Evolutionary conservation across 2,329 filamentous ascomycete genomes (phyloP), one percentile per base, ranked within the genome.

Genomic region (Delphinella strobiligena): DNA sequence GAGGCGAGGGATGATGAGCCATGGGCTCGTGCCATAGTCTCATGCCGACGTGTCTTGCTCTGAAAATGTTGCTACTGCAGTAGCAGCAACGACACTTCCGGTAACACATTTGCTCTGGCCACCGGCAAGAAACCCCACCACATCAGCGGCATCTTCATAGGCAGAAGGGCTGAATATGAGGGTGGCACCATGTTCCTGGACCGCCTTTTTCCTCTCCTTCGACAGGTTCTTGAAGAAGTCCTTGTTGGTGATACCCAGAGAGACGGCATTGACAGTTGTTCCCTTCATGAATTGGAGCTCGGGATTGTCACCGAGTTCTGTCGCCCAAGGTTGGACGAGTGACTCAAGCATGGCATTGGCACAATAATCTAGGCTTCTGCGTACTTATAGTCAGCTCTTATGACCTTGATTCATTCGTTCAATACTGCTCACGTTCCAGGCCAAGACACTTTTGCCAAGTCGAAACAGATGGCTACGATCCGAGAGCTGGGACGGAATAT

Each of bases 71-170:
- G n/a, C n/a, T n/a, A n/a, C n/a, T n/a, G n/a, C 55, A 42, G 53
- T 54, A 5, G 52, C 54, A 17, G 47, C 42, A 12, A 57, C 47
- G 3, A 55, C 53, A 42, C 50, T 52, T 5, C 54, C 54, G 9
- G 46, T 55, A 16, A 46, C 19, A 51, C 53, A 56, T 29, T 52
- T 40, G 10, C 44, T 45, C 37, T 50, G 51, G 33, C 50, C 49
- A 38, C 52, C 49, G 3, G 47, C 48, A 30, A 56, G 31, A 27
- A 47, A 51, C 0, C 49, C 47, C 51, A 88, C 83, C 73, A 74
- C 40, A 82, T 89, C 55, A 67, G 88, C 51, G 78, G 80, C 54
- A 64, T 85, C 54, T 37, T 58, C 53, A 36, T 37, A 52, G n/a
- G n/a, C n/a, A n/a, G n/a, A n/a, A n/a, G n/a, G n/a, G n/a, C n/a